Percentiles rank a stretch among this genome's conserved stretches.
Evolutionary conservation across 352 stramenopile species (phyloP).

Genomic region (Phytophthora nicotianae): DNA sequence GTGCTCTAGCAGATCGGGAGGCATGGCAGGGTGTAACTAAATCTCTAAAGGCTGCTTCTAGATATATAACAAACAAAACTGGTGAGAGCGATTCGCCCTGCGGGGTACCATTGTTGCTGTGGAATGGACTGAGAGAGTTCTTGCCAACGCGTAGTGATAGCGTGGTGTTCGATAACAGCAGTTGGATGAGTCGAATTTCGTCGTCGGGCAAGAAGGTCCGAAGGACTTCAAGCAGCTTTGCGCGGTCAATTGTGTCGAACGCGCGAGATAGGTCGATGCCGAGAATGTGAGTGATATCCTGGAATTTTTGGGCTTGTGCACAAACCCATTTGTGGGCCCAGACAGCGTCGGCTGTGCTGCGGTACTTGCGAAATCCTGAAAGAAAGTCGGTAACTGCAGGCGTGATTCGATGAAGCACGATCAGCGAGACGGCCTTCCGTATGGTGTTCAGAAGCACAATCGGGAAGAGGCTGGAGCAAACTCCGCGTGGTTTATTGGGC

Average conservation of each 20-base stretch:
- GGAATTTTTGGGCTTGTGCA: not conserved
- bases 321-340: constrained; percentile 4
- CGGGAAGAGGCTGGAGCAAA: constrained; percentile 5
- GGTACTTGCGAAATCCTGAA: not conserved
- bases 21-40: not conserved
- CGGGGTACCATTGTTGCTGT: constrained; percentile 8
- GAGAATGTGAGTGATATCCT: constrained; percentile 1
- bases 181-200: not conserved
- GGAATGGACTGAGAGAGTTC: not conserved
- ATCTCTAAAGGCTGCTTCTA: constrained; percentile 8
- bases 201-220: constrained; percentile 6
- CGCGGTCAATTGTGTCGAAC: constrained; percentile 14
- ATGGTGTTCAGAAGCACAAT: constrained; percentile 13
- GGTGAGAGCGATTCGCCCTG: constrained; percentile 13
- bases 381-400: constrained; percentile 1
- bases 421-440: constrained; percentile 4
- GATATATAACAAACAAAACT: constrained; percentile 10
- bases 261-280: constrained; percentile 9
- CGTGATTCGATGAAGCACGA: constrained; percentile 1
- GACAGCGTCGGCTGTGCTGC: constrained; percentile 6
- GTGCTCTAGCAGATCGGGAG: constrained; percentile 1
- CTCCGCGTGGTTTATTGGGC: not conserved
- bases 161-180: constrained; percentile 2
- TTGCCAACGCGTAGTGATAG: not conserved
- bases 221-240: constrained; percentile 5